phyloP scores from a whole-genome alignment of 1,284 basidiomycete genomes.

The Ceratobasidium sp. region DNA sequence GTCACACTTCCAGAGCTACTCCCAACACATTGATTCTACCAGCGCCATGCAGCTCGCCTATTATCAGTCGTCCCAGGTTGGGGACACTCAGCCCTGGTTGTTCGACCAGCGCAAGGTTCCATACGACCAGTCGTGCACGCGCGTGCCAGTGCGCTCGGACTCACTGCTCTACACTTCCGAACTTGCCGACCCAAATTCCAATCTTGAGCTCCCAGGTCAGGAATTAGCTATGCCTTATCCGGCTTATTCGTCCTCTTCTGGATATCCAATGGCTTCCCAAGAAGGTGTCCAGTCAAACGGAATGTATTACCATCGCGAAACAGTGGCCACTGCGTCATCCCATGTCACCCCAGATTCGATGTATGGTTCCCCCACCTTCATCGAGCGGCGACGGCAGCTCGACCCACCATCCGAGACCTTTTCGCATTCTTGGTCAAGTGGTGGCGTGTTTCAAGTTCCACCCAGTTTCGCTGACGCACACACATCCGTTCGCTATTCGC shows the following conservation, averaged over 20 bases:
- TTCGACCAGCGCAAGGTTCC: neutral
- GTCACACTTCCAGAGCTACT: slow-evolving; percentile 27
- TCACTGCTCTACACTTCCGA: slow-evolving; percentile 23
- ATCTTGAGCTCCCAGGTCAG: slow-evolving; percentile 15
- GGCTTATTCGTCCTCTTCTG: slow-evolving; percentile 25
- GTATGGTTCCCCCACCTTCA: slow-evolving; percentile 17
- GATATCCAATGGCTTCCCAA: slow-evolving; percentile 8
- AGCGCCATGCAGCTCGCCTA: slow-evolving; percentile 37
- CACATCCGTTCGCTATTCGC: slow-evolving; percentile 24
- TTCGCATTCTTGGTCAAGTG: slow-evolving; percentile 7
- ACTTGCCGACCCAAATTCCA: slow-evolving; percentile 33
- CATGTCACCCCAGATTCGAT: slow-evolving; percentile 12
- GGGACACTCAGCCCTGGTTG: slow-evolving; percentile 8
- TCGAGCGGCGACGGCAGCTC: slow-evolving; percentile 1
- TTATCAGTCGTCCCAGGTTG: neutral
- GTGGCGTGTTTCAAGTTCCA: slow-evolving; percentile 18
- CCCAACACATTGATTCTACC: slow-evolving; percentile 14
- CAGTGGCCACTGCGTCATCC: slow-evolving; percentile 23
- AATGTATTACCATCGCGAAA: slow-evolving; percentile 24
- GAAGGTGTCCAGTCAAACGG: neutral
- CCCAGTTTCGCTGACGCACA: neutral
- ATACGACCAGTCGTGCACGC: neutral
- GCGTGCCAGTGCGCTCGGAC: neutral
- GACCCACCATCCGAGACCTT: slow-evolving; percentile 9
- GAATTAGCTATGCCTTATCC: slow-evolving; percentile 20